phyloP scores from a whole-genome alignment of 345 rosid genomes.

The Aethionema arabicum region DNA sequence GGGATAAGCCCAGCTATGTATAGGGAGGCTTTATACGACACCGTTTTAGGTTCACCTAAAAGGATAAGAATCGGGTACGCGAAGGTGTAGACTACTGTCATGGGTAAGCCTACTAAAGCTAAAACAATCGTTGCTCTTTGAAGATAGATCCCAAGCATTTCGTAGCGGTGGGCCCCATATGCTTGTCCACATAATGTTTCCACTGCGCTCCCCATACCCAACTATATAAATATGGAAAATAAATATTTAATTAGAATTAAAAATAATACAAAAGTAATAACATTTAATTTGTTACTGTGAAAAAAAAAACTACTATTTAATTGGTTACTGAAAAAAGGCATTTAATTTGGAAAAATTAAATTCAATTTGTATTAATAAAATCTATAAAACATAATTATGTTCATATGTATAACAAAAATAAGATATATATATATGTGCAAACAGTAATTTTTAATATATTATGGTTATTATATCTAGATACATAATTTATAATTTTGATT shows the following conservation, averaged over 20 bases:
- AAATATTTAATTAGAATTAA: background rate
- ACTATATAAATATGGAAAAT: constrained; percentile 27
- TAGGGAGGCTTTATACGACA: constrained; percentile 58
- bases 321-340: no score
- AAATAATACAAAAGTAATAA: no score
- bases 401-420: background rate
- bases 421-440: background rate
- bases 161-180: constrained; percentile 56
- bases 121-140: constrained; percentile 79
- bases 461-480: no score
- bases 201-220: constrained; percentile 95
- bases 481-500: no score
- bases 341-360: background rate
- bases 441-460: no score
- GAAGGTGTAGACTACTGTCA: constrained; percentile 53
- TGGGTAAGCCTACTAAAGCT: constrained; percentile 51
- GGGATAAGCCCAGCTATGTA: constrained; percentile 77
- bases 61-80: constrained; percentile 54
- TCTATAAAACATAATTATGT: no score
- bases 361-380: background rate
- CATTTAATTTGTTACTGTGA: no score
- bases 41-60: constrained; percentile 52
- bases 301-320: no score
- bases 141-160: constrained; percentile 74
- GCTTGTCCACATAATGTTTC: constrained; percentile 96